Evolutionary conservation across 2,329 filamentous ascomycete species (phyloP).

Genomic region (Geosmithia putterillii): DNA sequence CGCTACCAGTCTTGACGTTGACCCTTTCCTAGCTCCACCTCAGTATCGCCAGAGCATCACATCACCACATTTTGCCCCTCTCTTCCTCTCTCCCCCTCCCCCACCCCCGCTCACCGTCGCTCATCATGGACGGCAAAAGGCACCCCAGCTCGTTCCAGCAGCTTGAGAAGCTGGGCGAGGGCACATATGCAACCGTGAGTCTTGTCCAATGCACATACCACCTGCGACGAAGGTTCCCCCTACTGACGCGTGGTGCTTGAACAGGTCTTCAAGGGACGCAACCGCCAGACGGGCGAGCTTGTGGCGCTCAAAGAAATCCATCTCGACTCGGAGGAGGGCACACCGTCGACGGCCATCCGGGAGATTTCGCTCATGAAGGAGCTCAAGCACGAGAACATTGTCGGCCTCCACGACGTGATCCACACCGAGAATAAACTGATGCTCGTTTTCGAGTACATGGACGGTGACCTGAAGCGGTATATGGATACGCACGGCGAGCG

Average conservation of each 20-base stretch:
- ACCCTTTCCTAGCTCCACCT: neutral
- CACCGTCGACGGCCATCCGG: constrained; percentile 90
- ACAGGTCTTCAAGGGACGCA: constrained; percentile 91
- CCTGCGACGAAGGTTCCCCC: constrained; percentile 2
- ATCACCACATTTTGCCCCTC: neutral
- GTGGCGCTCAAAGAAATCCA: constrained; percentile 98
- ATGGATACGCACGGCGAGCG: constrained; percentile 91
- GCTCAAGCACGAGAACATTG: constrained; percentile 96
- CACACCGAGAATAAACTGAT: constrained; percentile 99
- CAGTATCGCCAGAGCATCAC: neutral
- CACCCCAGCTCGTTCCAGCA: constrained; percentile 98
- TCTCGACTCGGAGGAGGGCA: constrained; percentile 95
- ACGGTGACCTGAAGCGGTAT: constrained; percentile 95
- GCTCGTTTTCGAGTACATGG: constrained; percentile 99
- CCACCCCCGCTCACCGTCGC: neutral
- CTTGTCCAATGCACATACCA: constrained; percentile 3
- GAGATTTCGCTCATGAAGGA: constrained; percentile 99
- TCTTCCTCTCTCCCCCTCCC: neutral
- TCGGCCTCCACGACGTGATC: constrained; percentile 94
- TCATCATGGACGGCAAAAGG: constrained; percentile 77
- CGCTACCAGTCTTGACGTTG: neutral
- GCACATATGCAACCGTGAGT: constrained; percentile 90
- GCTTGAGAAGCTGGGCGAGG: constrained; percentile 96
- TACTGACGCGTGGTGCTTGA: neutral
- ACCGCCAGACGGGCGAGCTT: constrained; percentile 90